These are phyloP conservation scores for Teratosphaeriaceae sp. DNA, from an alignment of 2,329 filamentous ascomycete species.

Conservation along the genomic window DNA sequence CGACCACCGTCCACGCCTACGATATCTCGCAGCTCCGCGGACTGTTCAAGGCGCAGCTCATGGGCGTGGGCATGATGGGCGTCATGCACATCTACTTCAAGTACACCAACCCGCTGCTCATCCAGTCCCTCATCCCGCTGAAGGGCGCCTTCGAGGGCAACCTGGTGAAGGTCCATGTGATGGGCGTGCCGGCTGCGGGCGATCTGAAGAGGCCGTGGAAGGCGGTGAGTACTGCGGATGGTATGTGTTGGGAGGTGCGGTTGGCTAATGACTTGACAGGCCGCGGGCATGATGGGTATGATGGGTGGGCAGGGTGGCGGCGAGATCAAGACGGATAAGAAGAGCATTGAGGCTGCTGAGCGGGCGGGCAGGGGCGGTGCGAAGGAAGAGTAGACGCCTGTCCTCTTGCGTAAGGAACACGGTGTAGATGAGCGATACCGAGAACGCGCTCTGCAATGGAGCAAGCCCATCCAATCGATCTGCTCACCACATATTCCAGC, in stretches of 20 bases:
- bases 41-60: conserved; percentile 83
- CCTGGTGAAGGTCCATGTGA: conserved; percentile 90
- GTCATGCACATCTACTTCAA: conserved; percentile 99
- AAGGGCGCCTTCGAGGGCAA: conserved; percentile 95
- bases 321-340: conserved; percentile 75
- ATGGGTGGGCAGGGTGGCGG: conserved; percentile 53
- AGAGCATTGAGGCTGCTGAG: conserved; percentile 49
- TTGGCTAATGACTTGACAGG: no score
- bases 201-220: conserved; percentile 98
- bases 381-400: conserved; percentile 43
- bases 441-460: no score
- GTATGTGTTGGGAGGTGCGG: no score
- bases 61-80: conserved; percentile 96
- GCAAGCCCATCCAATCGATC: no score
- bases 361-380: conserved; percentile 43
- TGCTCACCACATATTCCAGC: no score
- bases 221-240: conserved; percentile 59
- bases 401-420: not conserved
- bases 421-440: not conserved
- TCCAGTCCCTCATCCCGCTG: conserved; percentile 97
- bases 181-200: conserved; percentile 76
- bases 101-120: conserved; percentile 98
- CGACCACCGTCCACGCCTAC: conserved; percentile 94
- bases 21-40: conserved; percentile 78
- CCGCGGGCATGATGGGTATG: conserved; percentile 74